Evolutionary conservation across 495 filamentous ascomycete genomes (phyloP).

Genomic region (Aspergillus ostianus): DNA sequence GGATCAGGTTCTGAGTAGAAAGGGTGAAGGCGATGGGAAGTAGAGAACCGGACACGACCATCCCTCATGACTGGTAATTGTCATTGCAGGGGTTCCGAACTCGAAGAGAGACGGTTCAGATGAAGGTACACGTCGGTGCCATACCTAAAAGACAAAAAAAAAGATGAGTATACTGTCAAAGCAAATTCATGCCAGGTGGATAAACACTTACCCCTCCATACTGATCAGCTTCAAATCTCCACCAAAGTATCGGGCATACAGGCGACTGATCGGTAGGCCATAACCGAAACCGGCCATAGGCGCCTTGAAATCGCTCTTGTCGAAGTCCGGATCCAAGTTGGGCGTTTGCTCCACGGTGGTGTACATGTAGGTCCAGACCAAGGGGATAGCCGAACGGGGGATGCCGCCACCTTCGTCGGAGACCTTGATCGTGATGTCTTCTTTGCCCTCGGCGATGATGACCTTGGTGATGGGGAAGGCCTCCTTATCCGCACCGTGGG

Average conservation of each 20-base stretch:
- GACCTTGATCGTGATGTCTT: constrained; percentile 98
- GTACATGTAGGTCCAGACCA: constrained; percentile 99
- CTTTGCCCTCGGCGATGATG: constrained; percentile 93
- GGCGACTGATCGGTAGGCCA: constrained; percentile 84
- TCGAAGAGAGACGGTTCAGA: constrained; percentile 90
- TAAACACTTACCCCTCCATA: constrained; percentile 87
- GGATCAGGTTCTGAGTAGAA: constrained; percentile 38
- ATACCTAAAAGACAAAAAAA: constrained; percentile 65
- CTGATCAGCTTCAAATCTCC: constrained; percentile 97
- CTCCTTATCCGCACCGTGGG: constrained; percentile 89
- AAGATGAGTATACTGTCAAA: not conserved
- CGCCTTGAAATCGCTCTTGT: constrained; percentile 99
- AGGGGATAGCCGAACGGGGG: constrained; percentile 81
- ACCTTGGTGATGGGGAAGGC: constrained; percentile 96
- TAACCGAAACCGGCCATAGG: constrained; percentile 99
- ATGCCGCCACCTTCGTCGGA: constrained; percentile 96
- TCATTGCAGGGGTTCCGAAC: constrained; percentile 96
- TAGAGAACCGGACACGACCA: constrained; percentile 49
- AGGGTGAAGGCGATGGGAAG: constrained; percentile 46
- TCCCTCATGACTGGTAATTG: constrained; percentile 96
- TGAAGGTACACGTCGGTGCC: constrained; percentile 98
- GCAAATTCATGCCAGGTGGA: constrained; percentile 5
- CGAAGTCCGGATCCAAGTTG: constrained; percentile 92
- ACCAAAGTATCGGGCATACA: constrained; percentile 97
- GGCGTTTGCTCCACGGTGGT: constrained; percentile 96